A percentile compares a stretch with the other conserved stretches of the same genome.
phyloP scores from a whole-genome alignment of 139 green algal genomes.

The Desmodesmus armatus region DNA sequence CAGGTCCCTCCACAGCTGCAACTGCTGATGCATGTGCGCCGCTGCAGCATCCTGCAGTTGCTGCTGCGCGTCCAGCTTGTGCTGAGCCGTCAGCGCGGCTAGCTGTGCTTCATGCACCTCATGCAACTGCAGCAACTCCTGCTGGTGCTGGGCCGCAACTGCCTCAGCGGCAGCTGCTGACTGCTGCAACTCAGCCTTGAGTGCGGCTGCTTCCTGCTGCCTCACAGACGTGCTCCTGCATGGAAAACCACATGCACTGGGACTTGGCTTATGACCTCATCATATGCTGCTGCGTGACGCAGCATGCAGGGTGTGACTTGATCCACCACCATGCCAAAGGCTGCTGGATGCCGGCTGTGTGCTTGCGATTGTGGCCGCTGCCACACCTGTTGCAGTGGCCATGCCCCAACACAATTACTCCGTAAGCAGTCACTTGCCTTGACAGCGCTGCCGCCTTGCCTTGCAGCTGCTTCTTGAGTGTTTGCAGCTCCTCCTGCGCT shows the following conservation, averaged over 20 bases:
- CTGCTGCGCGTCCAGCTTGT: not conserved
- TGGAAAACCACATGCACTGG: not conserved
- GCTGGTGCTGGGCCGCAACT: not conserved
- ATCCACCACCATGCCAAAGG: not conserved
- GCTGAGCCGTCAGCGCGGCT: not conserved
- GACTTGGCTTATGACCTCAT: not conserved
- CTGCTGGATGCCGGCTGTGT: not conserved
- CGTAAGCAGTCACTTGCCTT: not conserved
- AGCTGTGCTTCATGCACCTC: not conserved
- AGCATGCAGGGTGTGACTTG: not conserved
- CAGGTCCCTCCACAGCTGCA: too few species aligned
- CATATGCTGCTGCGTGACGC: not conserved
- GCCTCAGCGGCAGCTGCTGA: not conserved
- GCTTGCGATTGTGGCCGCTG: not conserved
- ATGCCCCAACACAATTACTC: not conserved
- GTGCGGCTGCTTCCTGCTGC: not conserved
- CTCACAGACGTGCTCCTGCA: not conserved
- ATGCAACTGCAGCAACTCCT: not conserved
- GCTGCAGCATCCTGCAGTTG: not conserved
- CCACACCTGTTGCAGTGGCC: not conserved
- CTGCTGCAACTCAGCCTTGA: slow-evolving; percentile 1
- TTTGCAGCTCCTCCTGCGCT: slow-evolving; percentile 4
- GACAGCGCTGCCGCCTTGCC: slow-evolving; percentile 15
- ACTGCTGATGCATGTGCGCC: too few species aligned
- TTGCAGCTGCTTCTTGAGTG: slow-evolving; percentile 11